Evolutionary conservation across 2,329 filamentous ascomycete genomes (phyloP).

Genomic region (Aspergillus sp.): DNA sequence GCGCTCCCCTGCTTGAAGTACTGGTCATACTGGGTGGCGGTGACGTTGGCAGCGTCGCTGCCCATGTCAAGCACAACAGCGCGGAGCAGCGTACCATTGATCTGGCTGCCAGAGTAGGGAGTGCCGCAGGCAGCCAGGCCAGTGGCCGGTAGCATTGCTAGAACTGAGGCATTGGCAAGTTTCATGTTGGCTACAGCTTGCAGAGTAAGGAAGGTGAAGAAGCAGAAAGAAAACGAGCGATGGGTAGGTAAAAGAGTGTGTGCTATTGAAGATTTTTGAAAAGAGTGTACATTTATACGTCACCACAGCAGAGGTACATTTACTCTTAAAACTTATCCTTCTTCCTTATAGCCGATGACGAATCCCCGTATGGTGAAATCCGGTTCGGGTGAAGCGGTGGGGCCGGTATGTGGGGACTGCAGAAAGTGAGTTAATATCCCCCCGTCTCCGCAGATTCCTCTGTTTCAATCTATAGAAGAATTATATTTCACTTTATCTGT

Average conservation of each 20-base stretch:
- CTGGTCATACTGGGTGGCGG: background rate
- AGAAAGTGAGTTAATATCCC: background rate
- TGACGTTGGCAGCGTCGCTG: background rate
- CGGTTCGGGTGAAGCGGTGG: background rate
- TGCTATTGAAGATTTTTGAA: background rate
- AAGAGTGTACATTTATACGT: background rate
- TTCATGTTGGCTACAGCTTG: background rate
- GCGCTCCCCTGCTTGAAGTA: slow-evolving; percentile 4
- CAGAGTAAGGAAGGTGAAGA: background rate
- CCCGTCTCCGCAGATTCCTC: too few species aligned
- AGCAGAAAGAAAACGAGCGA: background rate
- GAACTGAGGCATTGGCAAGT: background rate
- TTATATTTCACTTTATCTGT: too few species aligned
- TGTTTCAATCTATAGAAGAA: too few species aligned
- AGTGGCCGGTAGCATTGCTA: background rate
- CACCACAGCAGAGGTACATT: background rate
- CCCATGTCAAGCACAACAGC: slow-evolving; percentile 1
- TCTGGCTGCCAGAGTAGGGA: background rate
- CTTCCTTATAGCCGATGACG: background rate
- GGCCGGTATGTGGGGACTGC: background rate
- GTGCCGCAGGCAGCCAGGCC: background rate
- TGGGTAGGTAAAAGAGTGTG: background rate
- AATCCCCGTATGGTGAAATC: background rate
- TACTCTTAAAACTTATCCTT: background rate
- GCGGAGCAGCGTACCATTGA: background rate